Evolutionary conservation across 371 early-diverging fungal species (phyloP), one percentile per base, ranked within the genome.

Genomic region (Mucor irregularis): DNA sequence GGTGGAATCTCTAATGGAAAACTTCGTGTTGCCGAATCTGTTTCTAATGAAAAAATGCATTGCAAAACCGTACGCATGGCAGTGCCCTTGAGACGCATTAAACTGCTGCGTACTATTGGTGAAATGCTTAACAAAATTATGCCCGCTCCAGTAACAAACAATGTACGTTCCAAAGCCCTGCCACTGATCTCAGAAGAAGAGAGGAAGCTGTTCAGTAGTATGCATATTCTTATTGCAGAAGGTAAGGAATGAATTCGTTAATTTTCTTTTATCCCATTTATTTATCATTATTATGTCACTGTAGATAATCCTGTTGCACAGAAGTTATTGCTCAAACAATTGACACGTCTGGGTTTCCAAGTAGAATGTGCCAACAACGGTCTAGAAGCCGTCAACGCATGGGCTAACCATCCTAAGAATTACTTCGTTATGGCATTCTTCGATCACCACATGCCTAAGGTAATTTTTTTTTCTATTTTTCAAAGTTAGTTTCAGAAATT

Each of bases 41-140:
- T 68, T 8, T 30, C 61, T 1, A 53, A 31, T n/a, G 37, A 52
- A n/a, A 51, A 45, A 21, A 31, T 67, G 11, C 49, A 47, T 10
- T 52, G 58, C 34, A 68, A 74, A n/a, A 55, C 75, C 1, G 53
- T 69, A 24, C 62, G 81, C 19, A 73, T 83, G 70, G 72, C 80
- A 39, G 78, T 78, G 9, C 83, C 83, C 2, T 64, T 81, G 16
- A 64, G 83, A n/a, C 76, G 81, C n/a, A 48, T 71, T 3, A 81
- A 81, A 35, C 40, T 83, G 5, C 39, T 79, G 24, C 65, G 66
- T 17, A 56, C 72, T 0, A 71, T 76, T 14, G 68, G 58, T 16
- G 66, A 71, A 11, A 26, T 66, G 34, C 47, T 72, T 6, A 62
- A 58, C 29, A 59, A 49, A 28, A 39, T 28, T 4, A 7, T 28